phyloP scores from a whole-genome alignment of 2,329 filamentous ascomycete species.

The Fusarium haematococcum region DNA sequence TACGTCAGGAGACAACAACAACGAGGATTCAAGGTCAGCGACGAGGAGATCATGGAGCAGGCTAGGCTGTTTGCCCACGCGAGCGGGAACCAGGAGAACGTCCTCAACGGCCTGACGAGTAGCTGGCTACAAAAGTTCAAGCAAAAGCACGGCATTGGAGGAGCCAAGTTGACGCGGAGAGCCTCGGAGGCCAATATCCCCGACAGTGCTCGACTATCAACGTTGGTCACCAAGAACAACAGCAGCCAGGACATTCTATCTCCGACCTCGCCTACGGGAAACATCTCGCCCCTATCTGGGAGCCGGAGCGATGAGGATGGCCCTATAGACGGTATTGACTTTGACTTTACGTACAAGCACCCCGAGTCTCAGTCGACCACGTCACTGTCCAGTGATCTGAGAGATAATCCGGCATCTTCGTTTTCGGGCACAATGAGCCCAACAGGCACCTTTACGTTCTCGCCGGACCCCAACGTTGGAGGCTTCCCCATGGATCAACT shows the following conservation, averaged over 20 bases:
- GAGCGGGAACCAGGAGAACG: conserved; percentile 74
- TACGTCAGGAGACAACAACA: conserved; percentile 87
- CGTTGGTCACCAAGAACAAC: conserved; percentile 48
- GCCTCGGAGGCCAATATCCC: conserved; percentile 78
- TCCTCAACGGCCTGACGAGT: conserved; percentile 76
- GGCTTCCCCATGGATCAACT: conserved; percentile 66
- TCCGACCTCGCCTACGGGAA: conserved; percentile 77
- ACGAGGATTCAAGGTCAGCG: conserved; percentile 78
- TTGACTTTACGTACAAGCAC: conserved; percentile 50
- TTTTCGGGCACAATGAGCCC: conserved; percentile 82
- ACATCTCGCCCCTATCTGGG: conserved; percentile 74
- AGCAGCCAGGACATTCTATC: conserved; percentile 71
- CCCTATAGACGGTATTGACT: conserved; percentile 56
- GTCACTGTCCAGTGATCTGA: conserved; percentile 48
- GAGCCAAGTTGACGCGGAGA: conserved; percentile 63
- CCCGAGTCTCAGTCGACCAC: conserved; percentile 51
- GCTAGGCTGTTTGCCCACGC: conserved; percentile 83
- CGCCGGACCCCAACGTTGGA: conserved; percentile 77
- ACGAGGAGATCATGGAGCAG: conserved; percentile 87
- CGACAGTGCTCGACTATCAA: conserved; percentile 70
- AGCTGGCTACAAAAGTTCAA: conserved; percentile 97
- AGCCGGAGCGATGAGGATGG: conserved; percentile 77
- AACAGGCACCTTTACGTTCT: conserved; percentile 79
- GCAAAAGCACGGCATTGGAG: conserved; percentile 77
- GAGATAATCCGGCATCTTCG: conserved; percentile 61